Evolutionary conservation across 148 eudicot species (phyloP), one percentile per base, ranked within the genome.

Genomic region (Silene latifolia): DNA sequence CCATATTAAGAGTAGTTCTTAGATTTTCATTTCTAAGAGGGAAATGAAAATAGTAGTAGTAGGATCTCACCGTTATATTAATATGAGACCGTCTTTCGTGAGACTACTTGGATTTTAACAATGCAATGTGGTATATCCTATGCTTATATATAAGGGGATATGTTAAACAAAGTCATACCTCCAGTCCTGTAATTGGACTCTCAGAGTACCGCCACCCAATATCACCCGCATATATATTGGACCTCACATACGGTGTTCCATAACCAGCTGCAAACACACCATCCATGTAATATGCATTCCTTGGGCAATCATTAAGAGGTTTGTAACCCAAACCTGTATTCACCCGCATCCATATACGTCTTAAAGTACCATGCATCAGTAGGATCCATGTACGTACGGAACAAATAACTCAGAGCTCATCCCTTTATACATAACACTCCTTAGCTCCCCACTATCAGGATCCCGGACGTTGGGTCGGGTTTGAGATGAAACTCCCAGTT

Each of bases 291-390:
- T 85, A 77, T 0, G 99, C 96, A 23, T 96, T 96, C 66, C 99
- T 79, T 5, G 99, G 99, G 63, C 99, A 96, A 78, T 96, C 99
- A 44, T 96, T 92, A 11, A 92, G 94, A 56, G 94, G 97, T 73
- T 67, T 87, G 90, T 9, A 92, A 73, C 84, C 99, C 97, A n/a
- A 96, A 92, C 80, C 99, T 98, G 53, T 96, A 96, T 72, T 96
- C 99, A 25, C 99, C 99, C 1, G 99, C 99, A 78, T 96, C 99
- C 98, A 96, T 92, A 76, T 96, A 96, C 27, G 98, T 92, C 87
- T 96, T 96, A 47, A 96, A 96, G 44, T 96, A 96, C 99, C 99
- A 96, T 5, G 99, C 98, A 15, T 96, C 98, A 0, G 88, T 90
- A 0, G 99, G 99, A 73, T 96, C 99, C 99, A 96, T 96, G 42